A percentile compares a stretch with the other conserved stretches of the same genome.
Conservation (phyloP, 805 yeast genomes). For the Saturnispora sekii region DNA sequence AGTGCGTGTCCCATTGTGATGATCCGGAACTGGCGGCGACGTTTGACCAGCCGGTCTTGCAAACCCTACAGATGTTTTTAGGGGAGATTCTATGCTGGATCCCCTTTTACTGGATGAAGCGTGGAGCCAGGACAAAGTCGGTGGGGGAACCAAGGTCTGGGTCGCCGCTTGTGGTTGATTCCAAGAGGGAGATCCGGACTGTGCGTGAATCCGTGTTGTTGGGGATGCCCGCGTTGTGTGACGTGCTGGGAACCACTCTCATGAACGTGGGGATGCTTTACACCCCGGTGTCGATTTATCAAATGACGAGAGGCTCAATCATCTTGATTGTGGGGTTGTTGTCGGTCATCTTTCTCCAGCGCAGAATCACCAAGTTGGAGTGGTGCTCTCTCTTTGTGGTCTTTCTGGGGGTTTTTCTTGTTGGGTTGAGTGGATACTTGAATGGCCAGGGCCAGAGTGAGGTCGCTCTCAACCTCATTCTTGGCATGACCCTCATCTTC, state of each 20-base stretch:
- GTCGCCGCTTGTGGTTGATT: background rate
- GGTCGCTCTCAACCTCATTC: conserved; percentile 14
- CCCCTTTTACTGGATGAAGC: conserved; percentile 14
- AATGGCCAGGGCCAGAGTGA: conserved; percentile 5
- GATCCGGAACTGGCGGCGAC: conserved; percentile 35
- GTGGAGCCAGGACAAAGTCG: background rate
- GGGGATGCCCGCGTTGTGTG: conserved; percentile 62
- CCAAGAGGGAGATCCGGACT: conserved; percentile 12
- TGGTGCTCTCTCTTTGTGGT: conserved; percentile 63
- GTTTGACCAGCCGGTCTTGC: conserved; percentile 73
- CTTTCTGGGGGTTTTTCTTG: conserved; percentile 57
- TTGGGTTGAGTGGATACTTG: conserved; percentile 58
- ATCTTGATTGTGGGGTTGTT: conserved; percentile 68
- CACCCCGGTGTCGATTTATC: conserved; percentile 73
- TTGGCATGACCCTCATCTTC: conserved; percentile 52
- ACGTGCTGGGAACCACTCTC: conserved; percentile 62
- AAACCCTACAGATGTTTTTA: conserved; percentile 71
- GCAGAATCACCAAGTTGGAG: conserved; percentile 47
- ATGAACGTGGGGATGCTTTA: conserved; percentile 66
- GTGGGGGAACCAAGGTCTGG: conserved; percentile 3
- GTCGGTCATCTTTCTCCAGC: conserved; percentile 52
- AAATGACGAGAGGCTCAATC: conserved; percentile 76
- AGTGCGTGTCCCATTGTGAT: conserved; percentile 51
- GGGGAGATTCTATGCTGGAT: conserved; percentile 48
- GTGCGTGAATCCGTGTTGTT: conserved; percentile 27